Base-by-base conservation (phyloP, 2,329 filamentous ascomycete genomes). In the Coccinonectria pachysandricola region DNA sequence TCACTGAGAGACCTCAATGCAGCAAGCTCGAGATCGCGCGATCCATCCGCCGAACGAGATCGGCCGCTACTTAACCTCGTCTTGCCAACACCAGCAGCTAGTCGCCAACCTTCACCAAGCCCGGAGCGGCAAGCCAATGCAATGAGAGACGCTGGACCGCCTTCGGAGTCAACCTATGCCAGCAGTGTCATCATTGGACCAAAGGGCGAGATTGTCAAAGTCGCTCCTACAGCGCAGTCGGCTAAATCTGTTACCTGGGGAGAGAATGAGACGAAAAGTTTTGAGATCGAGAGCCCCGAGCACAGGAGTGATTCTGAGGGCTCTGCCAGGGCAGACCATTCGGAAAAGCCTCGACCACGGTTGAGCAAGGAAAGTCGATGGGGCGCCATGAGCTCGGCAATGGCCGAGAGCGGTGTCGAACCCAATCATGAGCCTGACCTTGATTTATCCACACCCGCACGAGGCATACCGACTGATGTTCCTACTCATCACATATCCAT, bases 211-310 rank as follows among this genome's bases (percentile, higher is more conserved):
- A 45, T 59, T 18, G 45, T 62, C 8, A 51, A 59, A 8, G 30
- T 39, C 2, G 30, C n/a, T 10, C 30, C 30, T 18, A 26, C 35
- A 19, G 23, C 19, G 12, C 21, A 45, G 7, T 15, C 56, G 6
- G 60, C 68, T 6, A 77, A 76, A 39, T 64, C 56, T 21, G 75
- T 79, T 4, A 74, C 64, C 8, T 79, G 73, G 75, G 75, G 72
- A 8, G 60, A 75, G 33, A 75, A 76, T 36, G 63, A 75, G 43
- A 77, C 68, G 4, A 72, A 77, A 46, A 68, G 71, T 32, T 79
- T 73, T 34, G 69, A 76, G 24, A 62, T 70, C 8, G 69, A 72
- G 32, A 76, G 66, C 26, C 68, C 74, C 6, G 68, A 70, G 22
- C 42, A 42, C n/a, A 53, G 45, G 35, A 52, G 43, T 26, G 46